phyloP scores from a whole-genome alignment of 2,329 filamentous ascomycete species.

The Colletotrichum sp. region DNA sequence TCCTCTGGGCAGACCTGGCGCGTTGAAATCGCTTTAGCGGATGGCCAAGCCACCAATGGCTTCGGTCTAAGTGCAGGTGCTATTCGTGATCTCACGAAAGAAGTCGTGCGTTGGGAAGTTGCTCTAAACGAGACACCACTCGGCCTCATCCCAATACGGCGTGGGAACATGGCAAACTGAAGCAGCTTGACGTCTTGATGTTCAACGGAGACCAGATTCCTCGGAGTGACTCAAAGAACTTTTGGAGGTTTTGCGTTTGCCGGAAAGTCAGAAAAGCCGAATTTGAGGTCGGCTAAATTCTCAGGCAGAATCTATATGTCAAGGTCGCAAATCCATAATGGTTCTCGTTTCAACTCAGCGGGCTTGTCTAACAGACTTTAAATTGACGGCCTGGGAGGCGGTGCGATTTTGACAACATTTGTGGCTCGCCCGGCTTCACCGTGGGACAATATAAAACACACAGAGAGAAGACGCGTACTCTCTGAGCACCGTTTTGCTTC shows the following conservation, averaged over 20 bases:
- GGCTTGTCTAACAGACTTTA: background rate
- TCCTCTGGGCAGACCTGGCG: background rate
- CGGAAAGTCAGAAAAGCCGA: background rate
- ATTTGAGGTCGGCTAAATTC: background rate
- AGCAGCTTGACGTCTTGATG: background rate
- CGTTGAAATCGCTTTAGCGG: background rate
- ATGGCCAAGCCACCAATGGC: background rate
- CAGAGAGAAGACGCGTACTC: too few species aligned
- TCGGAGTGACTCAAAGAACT: background rate
- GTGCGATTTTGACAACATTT: background rate
- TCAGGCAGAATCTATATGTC: background rate
- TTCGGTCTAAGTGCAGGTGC: background rate
- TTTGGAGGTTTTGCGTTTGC: background rate
- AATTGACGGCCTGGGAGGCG: background rate
- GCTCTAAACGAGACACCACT: background rate
- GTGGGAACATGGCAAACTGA: background rate
- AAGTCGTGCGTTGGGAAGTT: background rate
- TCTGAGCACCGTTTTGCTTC: too few species aligned
- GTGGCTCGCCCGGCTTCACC: too few species aligned
- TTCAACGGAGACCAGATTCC: background rate
- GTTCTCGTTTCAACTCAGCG: background rate
- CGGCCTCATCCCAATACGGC: background rate
- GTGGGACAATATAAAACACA: too few species aligned
- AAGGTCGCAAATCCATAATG: background rate
- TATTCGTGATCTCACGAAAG: background rate